Conservation (phyloP, 306 rosid genomes). For the Pueraria montana region DNA sequence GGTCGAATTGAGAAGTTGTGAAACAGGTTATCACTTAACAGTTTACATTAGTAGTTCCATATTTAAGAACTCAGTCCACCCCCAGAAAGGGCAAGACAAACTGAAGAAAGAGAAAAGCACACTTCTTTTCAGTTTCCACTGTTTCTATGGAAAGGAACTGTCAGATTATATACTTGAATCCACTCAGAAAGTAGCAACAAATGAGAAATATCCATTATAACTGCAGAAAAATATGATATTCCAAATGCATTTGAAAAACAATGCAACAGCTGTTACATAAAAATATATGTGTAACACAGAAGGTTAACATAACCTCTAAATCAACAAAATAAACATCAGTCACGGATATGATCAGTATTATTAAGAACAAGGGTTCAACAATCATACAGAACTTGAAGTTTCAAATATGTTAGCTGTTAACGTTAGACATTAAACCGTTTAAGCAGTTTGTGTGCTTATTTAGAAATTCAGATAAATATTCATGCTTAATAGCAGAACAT, state of each 20-base stretch:
- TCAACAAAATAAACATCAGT: no score
- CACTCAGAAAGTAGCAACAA: constrained; percentile 1
- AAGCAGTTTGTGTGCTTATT: no score
- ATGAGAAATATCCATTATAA: neutral
- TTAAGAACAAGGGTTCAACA: no score
- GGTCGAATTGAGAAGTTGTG: neutral
- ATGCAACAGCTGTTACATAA: no score
- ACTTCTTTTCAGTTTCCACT: constrained; percentile 31
- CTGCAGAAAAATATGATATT: constrained; percentile 10
- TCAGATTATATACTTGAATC: neutral
- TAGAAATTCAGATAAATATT: no score
- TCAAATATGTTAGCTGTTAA: no score
- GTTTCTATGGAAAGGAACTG: neutral
- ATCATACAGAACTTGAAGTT: no score
- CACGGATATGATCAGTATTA: no score
- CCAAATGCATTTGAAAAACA: neutral
- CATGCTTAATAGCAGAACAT: no score
- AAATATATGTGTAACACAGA: no score
- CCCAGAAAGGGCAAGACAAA: neutral
- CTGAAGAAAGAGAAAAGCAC: neutral
- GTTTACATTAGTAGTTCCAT: neutral
- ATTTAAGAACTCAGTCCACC: constrained; percentile 23
- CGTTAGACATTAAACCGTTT: no score
- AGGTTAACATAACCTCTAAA: no score
- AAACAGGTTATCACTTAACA: neutral